Conservation (phyloP, 1,284 basidiomycete genomes). For the Naganishia albida region DNA sequence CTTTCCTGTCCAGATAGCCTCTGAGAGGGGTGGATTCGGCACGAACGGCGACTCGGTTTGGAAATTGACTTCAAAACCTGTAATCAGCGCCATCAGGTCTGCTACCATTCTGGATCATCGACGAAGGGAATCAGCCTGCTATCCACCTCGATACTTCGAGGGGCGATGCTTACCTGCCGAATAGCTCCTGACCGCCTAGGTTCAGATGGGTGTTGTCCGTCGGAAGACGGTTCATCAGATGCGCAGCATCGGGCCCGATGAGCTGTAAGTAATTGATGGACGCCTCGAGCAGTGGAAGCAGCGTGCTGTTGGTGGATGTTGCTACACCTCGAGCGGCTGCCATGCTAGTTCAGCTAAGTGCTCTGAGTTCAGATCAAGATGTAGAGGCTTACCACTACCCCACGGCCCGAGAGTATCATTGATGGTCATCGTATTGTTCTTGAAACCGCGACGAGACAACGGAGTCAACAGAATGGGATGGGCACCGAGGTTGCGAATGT, state of each 20-base stretch:
- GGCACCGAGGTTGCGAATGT: slow-evolving; percentile 53
- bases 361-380: not conserved
- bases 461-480: slow-evolving; percentile 57
- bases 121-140: not conserved
- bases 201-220: slow-evolving; percentile 54
- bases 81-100: slow-evolving; percentile 48
- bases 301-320: slow-evolving; percentile 52
- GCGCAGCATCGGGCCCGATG: slow-evolving; percentile 56
- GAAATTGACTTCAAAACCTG: slow-evolving; percentile 25
- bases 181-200: slow-evolving; percentile 36
- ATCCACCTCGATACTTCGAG: not conserved
- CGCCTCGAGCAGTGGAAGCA: slow-evolving; percentile 56
- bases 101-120: slow-evolving; percentile 48
- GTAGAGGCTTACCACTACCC: slow-evolving; percentile 50
- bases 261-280: slow-evolving; percentile 56
- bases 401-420: slow-evolving; percentile 55
- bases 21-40: slow-evolving; percentile 19
- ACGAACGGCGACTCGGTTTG: slow-evolving; percentile 21
- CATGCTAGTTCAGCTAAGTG: not conserved
- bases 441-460: slow-evolving; percentile 56
- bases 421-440: slow-evolving; percentile 50
- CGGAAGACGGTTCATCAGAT: slow-evolving; percentile 54
- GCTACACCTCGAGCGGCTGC: slow-evolving; percentile 44
- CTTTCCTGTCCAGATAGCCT: slow-evolving; percentile 32
- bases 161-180: slow-evolving; percentile 37